A percentile compares a stretch with the other conserved stretches of the same genome.
These are phyloP conservation scores for Moricandia arvensis DNA, from an alignment of 345 rosid species.

Conservation along the genomic window DNA sequence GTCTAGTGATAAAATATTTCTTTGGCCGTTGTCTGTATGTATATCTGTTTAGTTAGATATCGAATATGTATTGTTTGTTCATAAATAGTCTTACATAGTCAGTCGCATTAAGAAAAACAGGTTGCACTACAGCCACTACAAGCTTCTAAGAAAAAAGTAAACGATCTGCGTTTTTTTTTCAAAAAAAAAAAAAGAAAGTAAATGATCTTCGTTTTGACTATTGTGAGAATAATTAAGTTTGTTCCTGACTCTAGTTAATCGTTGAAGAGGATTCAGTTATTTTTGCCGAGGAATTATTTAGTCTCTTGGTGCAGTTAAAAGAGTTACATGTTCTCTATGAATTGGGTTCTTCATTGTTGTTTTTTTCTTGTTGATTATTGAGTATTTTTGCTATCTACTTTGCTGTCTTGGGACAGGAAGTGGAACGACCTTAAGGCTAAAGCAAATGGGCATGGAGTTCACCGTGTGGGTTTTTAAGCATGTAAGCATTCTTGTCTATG, in stretches of 20 bases:
- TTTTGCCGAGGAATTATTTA: not conserved
- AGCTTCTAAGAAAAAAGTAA: not conserved
- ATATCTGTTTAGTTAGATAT: slow-evolving; percentile 12
- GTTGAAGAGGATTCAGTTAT: slow-evolving; percentile 1
- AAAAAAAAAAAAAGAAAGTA: not conserved
- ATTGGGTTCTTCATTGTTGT: not conserved
- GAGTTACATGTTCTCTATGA: not conserved
- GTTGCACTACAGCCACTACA: not conserved
- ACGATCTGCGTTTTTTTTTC: slow-evolving; percentile 10
- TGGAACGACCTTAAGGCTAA: slow-evolving; percentile 84
- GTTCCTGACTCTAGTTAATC: not conserved
- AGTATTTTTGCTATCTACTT: slow-evolving; percentile 8
- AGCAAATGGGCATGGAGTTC: slow-evolving; percentile 98
- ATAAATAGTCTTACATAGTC: not conserved
- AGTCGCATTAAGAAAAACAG: not conserved
- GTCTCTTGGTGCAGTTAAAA: slow-evolving; percentile 17
- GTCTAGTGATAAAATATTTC: not conserved
- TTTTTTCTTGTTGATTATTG: slow-evolving; percentile 21
- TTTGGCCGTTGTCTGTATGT: slow-evolving; percentile 9
- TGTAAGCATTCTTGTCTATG: slow-evolving; percentile 44
- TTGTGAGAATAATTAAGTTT: slow-evolving; percentile 11
- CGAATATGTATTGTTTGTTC: not conserved
- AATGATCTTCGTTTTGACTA: slow-evolving; percentile 7
- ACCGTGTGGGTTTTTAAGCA: slow-evolving; percentile 99
- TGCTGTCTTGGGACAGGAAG: slow-evolving; percentile 51